phyloP scores from a whole-genome alignment of 179 eudicot genomes.

The Silene noctiflora region DNA sequence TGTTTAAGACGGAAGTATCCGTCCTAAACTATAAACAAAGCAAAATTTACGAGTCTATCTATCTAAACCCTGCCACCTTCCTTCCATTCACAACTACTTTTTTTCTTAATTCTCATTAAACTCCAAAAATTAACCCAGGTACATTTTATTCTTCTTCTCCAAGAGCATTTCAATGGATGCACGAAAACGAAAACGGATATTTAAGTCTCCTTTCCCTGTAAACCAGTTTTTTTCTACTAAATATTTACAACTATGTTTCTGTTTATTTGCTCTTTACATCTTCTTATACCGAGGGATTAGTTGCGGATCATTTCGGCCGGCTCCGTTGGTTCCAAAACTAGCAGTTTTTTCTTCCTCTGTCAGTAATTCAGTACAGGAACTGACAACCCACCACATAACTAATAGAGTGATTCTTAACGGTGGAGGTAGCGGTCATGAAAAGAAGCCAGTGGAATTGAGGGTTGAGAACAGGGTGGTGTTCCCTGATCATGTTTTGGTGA shows the following conservation, averaged over 20 bases:
- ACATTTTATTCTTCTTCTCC: not conserved
- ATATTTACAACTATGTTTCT: conserved; percentile 20
- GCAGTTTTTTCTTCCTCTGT: conserved; percentile 20
- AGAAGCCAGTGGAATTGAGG: conserved; percentile 22
- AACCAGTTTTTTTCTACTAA: conserved; percentile 15
- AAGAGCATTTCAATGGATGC: conserved; percentile 31
- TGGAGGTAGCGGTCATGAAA: too few relatives aligned
- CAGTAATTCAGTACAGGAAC: conserved; percentile 32
- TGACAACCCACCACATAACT: conserved; percentile 7
- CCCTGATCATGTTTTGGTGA: conserved; percentile 61
- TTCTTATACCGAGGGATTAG: conserved; percentile 26
- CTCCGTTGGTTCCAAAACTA: conserved; percentile 24
- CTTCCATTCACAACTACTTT: not conserved
- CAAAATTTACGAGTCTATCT: conserved; percentile 21
- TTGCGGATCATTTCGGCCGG: conserved; percentile 27
- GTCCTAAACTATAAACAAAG: not conserved
- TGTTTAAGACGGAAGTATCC: too few relatives aligned
- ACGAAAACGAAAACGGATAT: conserved; percentile 35
- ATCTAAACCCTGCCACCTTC: conserved; percentile 19
- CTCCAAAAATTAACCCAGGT: not conserved
- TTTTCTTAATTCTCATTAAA: not conserved
- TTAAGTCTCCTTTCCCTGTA: conserved; percentile 24
- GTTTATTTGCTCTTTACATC: conserved; percentile 23
- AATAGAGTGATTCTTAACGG: not conserved
- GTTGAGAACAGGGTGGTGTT: conserved; percentile 63